Percentiles rank a stretch among this genome's conserved stretches.
phyloP scores from a whole-genome alignment of 2,329 filamentous ascomycete species.

The Teratosphaeriaceae sp. region DNA sequence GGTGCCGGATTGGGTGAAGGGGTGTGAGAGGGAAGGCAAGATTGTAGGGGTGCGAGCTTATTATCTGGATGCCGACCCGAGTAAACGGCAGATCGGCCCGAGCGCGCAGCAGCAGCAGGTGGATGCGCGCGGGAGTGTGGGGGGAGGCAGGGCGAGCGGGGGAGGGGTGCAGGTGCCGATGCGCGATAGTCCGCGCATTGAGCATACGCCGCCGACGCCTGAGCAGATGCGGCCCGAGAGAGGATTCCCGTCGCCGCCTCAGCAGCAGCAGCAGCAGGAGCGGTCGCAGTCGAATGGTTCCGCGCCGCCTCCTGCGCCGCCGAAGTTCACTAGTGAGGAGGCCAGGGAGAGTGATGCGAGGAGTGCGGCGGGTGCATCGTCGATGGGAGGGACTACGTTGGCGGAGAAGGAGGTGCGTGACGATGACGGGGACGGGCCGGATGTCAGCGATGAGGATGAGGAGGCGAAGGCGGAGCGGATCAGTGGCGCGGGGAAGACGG shows the following conservation, averaged over 20 bases:
- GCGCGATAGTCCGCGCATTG: constrained; percentile 39
- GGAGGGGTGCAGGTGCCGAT: constrained; percentile 19
- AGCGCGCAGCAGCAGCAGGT: constrained; percentile 25
- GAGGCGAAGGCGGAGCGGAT: constrained; percentile 5
- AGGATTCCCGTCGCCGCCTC: constrained; percentile 3
- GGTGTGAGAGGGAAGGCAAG: constrained; percentile 86
- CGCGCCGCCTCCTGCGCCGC: neutral
- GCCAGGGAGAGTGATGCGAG: constrained; percentile 1
- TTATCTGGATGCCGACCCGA: constrained; percentile 81
- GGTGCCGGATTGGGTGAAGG: constrained; percentile 92
- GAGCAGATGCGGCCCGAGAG: constrained; percentile 26
- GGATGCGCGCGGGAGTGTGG: constrained; percentile 4
- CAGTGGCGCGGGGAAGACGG: constrained; percentile 1
- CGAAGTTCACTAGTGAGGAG: neutral
- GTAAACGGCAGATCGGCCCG: constrained; percentile 48
- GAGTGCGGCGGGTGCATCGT: neutral
- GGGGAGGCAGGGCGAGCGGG: constrained; percentile 5
- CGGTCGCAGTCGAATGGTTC: neutral
- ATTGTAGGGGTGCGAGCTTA: constrained; percentile 94
- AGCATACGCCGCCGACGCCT: constrained; percentile 47
- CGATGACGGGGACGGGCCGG: constrained; percentile 4
- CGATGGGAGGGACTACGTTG: constrained; percentile 8
- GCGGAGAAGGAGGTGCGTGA: constrained; percentile 6
- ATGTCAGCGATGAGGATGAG: constrained; percentile 8
- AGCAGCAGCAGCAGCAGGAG: neutral